Base-by-base conservation (phyloP, 225 moss, liverwort and hornwort species). In the Polytrichum commune region DNA sequence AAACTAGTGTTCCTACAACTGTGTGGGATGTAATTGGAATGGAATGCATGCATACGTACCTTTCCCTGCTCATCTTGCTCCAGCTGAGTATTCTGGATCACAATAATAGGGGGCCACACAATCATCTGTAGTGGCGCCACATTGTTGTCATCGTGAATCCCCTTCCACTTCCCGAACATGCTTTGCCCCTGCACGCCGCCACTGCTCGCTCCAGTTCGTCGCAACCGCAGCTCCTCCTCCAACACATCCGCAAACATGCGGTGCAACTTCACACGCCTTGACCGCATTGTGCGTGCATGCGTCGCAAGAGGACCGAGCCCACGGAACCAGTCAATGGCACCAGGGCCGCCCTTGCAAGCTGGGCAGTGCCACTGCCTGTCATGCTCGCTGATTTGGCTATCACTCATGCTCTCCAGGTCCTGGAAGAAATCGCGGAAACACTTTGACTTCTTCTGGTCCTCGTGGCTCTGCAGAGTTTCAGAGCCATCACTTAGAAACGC, bases 361-460 rank as follows among this genome's bases (percentile, higher is more conserved):
- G 97, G 97, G 58, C 97, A 97, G 74, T 97, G 97, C 94, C 94
- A 97, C 84, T 97, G 94, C 20, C 94, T 87, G 63, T 94, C 97
- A 72, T 93, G 90, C 82, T 97, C 97, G 27, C 70, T 79, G 54
- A 91, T 69, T 70, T 97, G 88, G 19, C 22, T 76, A 29, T 86
- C 89, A 28, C 77, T 85, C 84, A 97, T 88, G 61, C 73, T 25
- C 32, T 94, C 89, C 26, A 97, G 78, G 10, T 92, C 97, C 74
- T 89, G 88, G 78, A 97, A 97, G 81, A 97, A 97, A 69, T 86
- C 85, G 27, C 89, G 88, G 69, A 94, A 97, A 93, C 97, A 97
- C 76, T 94, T 97, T 71, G 82, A 79, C 69, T 78, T 89, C 76
- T 86, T 88, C 77, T 90, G 92, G 5, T 88, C 84, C 5, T 75